Base-by-base conservation (phyloP, 495 filamentous ascomycete species). In the Pyronema omphalodes region DNA sequence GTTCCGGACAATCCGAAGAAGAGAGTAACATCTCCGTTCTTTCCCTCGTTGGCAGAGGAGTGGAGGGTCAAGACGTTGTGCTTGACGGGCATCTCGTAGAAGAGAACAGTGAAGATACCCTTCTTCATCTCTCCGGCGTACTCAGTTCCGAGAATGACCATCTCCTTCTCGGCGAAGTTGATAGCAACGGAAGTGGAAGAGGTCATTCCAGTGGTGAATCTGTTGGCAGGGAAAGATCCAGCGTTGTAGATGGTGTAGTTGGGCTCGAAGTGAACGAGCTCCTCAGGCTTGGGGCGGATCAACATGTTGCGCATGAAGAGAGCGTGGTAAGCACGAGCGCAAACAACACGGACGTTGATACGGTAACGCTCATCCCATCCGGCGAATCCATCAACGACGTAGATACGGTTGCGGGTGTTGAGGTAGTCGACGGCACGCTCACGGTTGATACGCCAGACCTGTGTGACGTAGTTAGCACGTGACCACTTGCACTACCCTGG, bases 251-350 rank as follows among this genome's bases (percentile, higher is more conserved):
- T 96, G 62, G 88, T 87, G 76, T 98, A 98, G 75, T 98, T 87
- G 58, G 91, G 91, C 70, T 94, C 86, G 78, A 98, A 98, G 73
- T 84, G 77, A 71, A 93, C 80, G 41, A 98, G 80, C 76, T 96
- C 88, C 70, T 89, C 84, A 51, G 75, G 76, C 44, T 78, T 72
- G 54, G 91, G 91, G 66, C 91, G 83, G 75, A 98, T 98, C 67
- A 98, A 84, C 91, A 98, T 98, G 76, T 98, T 98, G 63, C 93
- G 86, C 91, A 98, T 98, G 84, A 98, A 98, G 56, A 98, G 78
- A 58, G 91, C 91, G 77, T 98, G 91, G 77, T 98, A 98, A 71
- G 91, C 91, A 68, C 91, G 85, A 58, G 91, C 91, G 72, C 91
- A 98, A 67, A 98, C 86, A 57, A 98, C 89, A 60, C 91, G 93